Percentiles rank a stretch among this genome's conserved stretches.
Conservation (phyloP, 2,329 filamentous ascomycete genomes). For the Colletotrichum coccodes region DNA sequence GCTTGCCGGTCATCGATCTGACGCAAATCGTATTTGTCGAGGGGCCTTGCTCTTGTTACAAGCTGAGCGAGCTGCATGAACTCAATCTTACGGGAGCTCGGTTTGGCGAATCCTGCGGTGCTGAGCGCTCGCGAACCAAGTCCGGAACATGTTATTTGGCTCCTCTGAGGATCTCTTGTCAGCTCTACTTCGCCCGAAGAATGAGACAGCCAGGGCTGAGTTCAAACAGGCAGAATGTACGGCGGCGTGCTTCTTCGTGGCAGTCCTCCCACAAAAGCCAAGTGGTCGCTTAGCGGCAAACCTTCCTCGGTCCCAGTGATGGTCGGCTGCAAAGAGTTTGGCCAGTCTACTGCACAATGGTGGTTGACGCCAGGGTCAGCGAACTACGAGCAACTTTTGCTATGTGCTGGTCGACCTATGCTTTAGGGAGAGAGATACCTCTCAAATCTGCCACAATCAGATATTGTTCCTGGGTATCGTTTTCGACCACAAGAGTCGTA, state of each 20-base stretch:
- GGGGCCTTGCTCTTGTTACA: background rate
- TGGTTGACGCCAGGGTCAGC: background rate
- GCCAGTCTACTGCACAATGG: background rate
- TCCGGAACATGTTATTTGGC: background rate
- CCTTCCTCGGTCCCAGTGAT: background rate
- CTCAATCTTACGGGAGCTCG: conserved; percentile 6
- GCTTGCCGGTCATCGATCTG: background rate
- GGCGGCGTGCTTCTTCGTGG: background rate
- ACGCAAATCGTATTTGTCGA: background rate
- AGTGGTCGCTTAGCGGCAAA: background rate
- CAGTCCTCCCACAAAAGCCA: background rate
- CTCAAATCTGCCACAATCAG: background rate
- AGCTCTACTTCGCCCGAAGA: background rate
- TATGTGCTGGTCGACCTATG: background rate
- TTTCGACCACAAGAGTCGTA: background rate
- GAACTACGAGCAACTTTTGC: background rate
- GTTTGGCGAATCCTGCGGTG: background rate
- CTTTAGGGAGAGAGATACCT: background rate
- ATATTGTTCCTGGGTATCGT: background rate
- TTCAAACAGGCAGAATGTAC: background rate
- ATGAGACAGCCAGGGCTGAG: background rate
- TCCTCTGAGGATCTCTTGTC: background rate
- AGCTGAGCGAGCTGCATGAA: conserved; percentile 6
- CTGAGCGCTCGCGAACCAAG: background rate
- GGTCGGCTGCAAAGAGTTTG: background rate